Evolutionary conservation across 1,284 basidiomycete species (phyloP).

Genomic region (Fomitiporia mediterranea): DNA sequence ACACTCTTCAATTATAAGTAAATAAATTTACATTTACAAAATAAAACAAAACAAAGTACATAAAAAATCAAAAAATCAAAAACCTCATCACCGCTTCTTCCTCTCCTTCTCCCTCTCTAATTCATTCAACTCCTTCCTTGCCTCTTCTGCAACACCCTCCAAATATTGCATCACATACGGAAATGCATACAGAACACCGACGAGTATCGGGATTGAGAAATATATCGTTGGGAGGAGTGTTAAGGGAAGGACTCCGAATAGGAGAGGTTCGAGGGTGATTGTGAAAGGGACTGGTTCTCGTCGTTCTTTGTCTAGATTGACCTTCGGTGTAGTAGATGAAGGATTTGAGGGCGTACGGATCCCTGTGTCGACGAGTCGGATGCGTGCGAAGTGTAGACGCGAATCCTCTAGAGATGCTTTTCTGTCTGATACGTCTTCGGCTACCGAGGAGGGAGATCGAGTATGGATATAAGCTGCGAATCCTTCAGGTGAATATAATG

Average conservation of each 20-base stretch:
- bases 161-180: conserved; percentile 31
- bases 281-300: conserved; percentile 41
- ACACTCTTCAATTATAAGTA: no score
- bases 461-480: conserved; percentile 12
- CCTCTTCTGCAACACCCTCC: conserved; percentile 31
- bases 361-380: conserved; percentile 48
- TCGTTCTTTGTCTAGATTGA: background rate
- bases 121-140: conserved; percentile 30
- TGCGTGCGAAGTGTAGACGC: conserved; percentile 50
- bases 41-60: no score
- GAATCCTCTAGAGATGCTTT: conserved; percentile 3
- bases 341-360: conserved; percentile 29
- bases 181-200: conserved; percentile 29
- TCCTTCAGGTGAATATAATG: conserved; percentile 24
- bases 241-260: conserved; percentile 52
- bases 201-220: conserved; percentile 33
- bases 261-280: conserved; percentile 53
- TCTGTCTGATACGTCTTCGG: conserved; percentile 8
- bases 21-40: no score
- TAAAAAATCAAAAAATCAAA: no score
- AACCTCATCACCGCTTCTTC: no score
- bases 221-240: conserved; percentile 44
- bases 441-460: conserved; percentile 15
- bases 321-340: background rate
- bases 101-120: no score